phyloP scores from a whole-genome alignment of 1,284 basidiomycete species.

The Cryptococcus sp. region DNA sequence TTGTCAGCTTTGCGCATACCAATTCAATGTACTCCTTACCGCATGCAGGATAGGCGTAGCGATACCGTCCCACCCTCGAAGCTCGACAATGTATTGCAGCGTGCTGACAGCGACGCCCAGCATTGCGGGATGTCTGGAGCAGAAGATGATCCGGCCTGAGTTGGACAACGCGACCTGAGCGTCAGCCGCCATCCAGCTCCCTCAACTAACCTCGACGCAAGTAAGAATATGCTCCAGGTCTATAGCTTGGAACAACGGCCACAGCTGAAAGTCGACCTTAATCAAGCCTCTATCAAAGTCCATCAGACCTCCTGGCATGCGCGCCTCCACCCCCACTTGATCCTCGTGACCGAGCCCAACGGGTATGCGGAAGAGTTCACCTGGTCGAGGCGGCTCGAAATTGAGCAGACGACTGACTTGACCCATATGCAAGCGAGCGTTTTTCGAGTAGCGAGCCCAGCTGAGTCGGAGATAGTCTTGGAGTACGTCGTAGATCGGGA shows the following conservation, averaged over 20 bases:
- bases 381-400: slow-evolving; percentile 77
- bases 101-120: slow-evolving; percentile 79
- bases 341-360: slow-evolving; percentile 34
- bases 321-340: slow-evolving; percentile 37
- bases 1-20: slow-evolving; percentile 1
- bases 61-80: slow-evolving; percentile 91
- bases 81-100: slow-evolving; percentile 86
- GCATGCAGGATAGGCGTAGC: slow-evolving; percentile 82
- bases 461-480: slow-evolving; percentile 81
- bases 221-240: slow-evolving; percentile 93
- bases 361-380: slow-evolving; percentile 58
- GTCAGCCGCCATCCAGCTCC: slow-evolving; percentile 1
- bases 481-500: slow-evolving; percentile 90
- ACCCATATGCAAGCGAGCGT: slow-evolving; percentile 57
- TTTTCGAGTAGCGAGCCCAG: slow-evolving; percentile 90
- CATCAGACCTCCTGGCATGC: slow-evolving; percentile 53
- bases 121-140: slow-evolving; percentile 86
- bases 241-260: slow-evolving; percentile 92
- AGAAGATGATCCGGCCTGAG: slow-evolving; percentile 86
- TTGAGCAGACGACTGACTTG: slow-evolving; percentile 53
- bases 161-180: slow-evolving; percentile 85
- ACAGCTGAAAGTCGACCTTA: slow-evolving; percentile 76
- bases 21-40: slow-evolving; percentile 12
- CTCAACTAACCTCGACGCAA: slow-evolving; percentile 73
- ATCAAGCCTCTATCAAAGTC: slow-evolving; percentile 54